These are phyloP conservation scores for Tardiomyces depauwii DNA, from an alignment of 1,139 yeast species.

Conservation along the genomic window DNA sequence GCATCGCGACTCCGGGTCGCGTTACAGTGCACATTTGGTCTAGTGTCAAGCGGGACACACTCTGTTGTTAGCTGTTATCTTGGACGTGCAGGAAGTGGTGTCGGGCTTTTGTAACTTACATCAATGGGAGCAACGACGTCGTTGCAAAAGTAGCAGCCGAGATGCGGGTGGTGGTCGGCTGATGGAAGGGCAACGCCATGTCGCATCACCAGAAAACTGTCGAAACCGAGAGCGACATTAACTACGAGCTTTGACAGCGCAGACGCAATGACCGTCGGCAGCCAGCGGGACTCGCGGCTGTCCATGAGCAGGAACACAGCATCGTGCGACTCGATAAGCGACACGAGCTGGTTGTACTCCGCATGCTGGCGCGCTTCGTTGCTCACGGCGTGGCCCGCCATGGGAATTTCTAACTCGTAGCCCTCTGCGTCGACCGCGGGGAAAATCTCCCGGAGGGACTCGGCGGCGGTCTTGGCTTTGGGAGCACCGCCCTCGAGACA, in stretches of 20 bases:
- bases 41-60: conserved; percentile 69
- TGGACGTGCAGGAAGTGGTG: background rate
- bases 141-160: conserved; percentile 94
- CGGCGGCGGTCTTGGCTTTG: conserved; percentile 74
- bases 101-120: conserved; percentile 2
- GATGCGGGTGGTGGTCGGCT: conserved; percentile 21
- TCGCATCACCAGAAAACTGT: conserved; percentile 83
- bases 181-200: conserved; percentile 48
- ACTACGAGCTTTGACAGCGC: conserved; percentile 60
- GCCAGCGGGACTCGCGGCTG: conserved; percentile 92
- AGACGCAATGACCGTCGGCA: conserved; percentile 74
- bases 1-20: conserved; percentile 84
- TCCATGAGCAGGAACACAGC: conserved; percentile 76
- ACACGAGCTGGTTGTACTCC: conserved; percentile 41
- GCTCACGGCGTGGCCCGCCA: conserved; percentile 84
- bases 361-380: conserved; percentile 38
- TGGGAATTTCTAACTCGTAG: conserved; percentile 62
- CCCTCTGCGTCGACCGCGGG: conserved; percentile 69
- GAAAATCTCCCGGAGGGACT: conserved; percentile 54
- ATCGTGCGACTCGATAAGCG: conserved; percentile 60
- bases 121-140: conserved; percentile 93
- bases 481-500: conserved; percentile 59
- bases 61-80: conserved; percentile 15
- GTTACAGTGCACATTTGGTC: conserved; percentile 99
- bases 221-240: conserved; percentile 93